Evolutionary conservation across 2,329 filamentous ascomycete species (phyloP).

Genomic region (Helotiales sp.): DNA sequence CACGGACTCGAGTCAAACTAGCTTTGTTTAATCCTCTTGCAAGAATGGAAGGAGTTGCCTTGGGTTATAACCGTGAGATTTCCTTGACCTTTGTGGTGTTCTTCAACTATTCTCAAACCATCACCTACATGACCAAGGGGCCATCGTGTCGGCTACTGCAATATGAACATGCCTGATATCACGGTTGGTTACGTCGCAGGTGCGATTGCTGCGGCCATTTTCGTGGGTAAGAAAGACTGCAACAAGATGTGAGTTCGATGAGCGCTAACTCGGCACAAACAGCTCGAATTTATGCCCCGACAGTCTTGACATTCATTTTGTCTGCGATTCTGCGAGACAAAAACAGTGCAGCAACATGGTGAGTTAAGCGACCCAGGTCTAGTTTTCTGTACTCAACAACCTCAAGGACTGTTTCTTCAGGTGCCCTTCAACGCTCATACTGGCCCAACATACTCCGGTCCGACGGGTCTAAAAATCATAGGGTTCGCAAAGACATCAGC

Average conservation of each 20-base stretch:
- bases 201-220: conserved; percentile 47
- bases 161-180: conserved; percentile 11
- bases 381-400: not conserved
- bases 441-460: conserved; percentile 50
- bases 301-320: conserved; percentile 45
- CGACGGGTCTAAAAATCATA: conserved; percentile 44
- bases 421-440: conserved; percentile 46
- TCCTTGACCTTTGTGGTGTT: not conserved
- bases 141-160: not conserved
- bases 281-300: conserved; percentile 48
- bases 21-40: not conserved
- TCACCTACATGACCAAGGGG: not conserved
- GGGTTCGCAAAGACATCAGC: conserved; percentile 41
- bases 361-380: not conserved
- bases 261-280: not conserved
- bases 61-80: not conserved
- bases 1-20: not conserved
- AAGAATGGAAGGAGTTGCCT: not conserved
- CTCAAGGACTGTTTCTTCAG: conserved; percentile 44
- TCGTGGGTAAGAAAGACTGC: conserved; percentile 42
- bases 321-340: conserved; percentile 45
- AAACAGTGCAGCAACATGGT: conserved; percentile 48
- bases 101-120: not conserved
- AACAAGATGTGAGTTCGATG: not conserved
- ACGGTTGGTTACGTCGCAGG: conserved; percentile 49